These are phyloP conservation scores for Ganoderma boninense DNA, from an alignment of 1,284 basidiomycete species.

Conservation along the genomic window DNA sequence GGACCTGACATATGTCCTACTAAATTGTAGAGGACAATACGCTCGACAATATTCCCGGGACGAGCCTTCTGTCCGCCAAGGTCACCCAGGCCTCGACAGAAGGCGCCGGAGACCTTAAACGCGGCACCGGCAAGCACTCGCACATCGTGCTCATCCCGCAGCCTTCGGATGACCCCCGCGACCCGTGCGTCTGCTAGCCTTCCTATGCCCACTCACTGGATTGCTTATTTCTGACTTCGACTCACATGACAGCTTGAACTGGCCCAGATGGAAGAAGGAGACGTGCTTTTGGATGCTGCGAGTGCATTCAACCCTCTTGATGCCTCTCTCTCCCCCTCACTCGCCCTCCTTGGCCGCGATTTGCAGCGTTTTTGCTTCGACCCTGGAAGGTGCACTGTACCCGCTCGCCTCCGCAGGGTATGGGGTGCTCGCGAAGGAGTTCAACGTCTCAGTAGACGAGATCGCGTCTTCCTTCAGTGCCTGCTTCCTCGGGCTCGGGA, in stretches of 20 bases:
- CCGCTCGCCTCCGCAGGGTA: conserved; percentile 53
- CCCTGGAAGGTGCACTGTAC: conserved; percentile 51
- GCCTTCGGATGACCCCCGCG: conserved; percentile 53
- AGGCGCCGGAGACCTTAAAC: conserved; percentile 46
- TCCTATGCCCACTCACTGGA: not conserved
- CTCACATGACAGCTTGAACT: conserved; percentile 45
- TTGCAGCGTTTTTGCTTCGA: conserved; percentile 47
- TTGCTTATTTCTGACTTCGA: not conserved
- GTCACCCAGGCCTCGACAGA: conserved; percentile 45
- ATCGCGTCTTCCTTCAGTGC: conserved; percentile 52
- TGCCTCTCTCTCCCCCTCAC: not conserved
- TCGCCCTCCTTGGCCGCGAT: too few species aligned
- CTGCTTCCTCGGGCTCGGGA: conserved; percentile 49
- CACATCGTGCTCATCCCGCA: conserved; percentile 54
- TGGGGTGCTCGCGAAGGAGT: conserved; percentile 48
- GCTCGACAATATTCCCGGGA: conserved; percentile 49
- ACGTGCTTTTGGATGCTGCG: conserved; percentile 53
- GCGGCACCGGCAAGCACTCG: conserved; percentile 48
- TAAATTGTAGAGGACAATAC: conserved; percentile 44
- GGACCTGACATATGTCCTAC: not conserved
- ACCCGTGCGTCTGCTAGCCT: conserved; percentile 42
- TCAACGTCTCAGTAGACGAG: conserved; percentile 49
- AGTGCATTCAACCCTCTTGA: conserved; percentile 9
- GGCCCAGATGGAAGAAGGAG: conserved; percentile 56
- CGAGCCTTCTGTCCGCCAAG: conserved; percentile 49